Conservation (phyloP, 2,329 filamentous ascomycete genomes). For the Fusarium musae region DNA sequence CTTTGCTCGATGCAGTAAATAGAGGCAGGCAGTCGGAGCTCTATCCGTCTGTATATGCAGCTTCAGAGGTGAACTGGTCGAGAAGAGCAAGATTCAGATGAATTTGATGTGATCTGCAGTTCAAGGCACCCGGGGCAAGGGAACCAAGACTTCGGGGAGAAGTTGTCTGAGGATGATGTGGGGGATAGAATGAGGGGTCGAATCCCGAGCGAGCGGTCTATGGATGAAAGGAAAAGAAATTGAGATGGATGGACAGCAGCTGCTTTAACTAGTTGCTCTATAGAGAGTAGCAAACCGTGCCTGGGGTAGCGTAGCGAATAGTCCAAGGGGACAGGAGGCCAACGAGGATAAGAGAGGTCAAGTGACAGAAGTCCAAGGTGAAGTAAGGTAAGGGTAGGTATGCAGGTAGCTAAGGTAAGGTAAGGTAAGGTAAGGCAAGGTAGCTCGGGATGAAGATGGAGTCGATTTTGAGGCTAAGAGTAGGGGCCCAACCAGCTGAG, state of each 20-base stretch:
- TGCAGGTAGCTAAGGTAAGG: conserved; percentile 1
- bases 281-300: conserved; percentile 14
- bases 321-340: conserved; percentile 1
- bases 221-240: conserved; percentile 19
- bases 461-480: neutral
- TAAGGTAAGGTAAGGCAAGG: conserved; percentile 4
- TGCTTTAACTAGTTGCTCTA: conserved; percentile 9
- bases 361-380: conserved; percentile 22
- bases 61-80: neutral
- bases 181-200: conserved; percentile 37
- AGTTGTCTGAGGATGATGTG: conserved; percentile 27
- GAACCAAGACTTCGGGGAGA: conserved; percentile 36
- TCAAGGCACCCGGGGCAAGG: conserved; percentile 36
- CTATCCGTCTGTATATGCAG: neutral
- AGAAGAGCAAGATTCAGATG: conserved; percentile 16
- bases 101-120: conserved; percentile 29
- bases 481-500: conserved; percentile 8
- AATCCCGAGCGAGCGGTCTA: conserved; percentile 1
- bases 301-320: conserved; percentile 1
- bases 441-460: conserved; percentile 13
- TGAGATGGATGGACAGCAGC: conserved; percentile 19
- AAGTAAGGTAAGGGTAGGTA: conserved; percentile 20
- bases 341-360: conserved; percentile 20
- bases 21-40: conserved; percentile 6
- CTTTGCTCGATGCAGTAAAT: neutral